These are phyloP conservation scores for Vitis hybrid DNA, from an alignment of 177 flowering plant genomes.

Conservation along the genomic window DNA sequence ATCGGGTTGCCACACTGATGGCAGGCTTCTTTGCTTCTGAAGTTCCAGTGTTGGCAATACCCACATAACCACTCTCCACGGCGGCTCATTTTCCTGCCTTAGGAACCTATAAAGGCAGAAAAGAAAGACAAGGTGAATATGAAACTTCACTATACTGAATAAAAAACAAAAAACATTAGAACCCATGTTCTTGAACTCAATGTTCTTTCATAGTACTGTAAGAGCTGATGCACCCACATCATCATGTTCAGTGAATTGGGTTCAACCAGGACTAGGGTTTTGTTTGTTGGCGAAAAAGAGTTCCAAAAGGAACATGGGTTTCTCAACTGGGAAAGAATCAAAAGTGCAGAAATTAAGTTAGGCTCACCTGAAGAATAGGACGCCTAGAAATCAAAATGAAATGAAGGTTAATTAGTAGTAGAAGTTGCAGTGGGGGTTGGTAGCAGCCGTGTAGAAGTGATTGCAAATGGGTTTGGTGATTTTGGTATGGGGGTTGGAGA, in stretches of 20 bases:
- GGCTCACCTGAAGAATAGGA: neutral
- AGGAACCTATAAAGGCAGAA: neutral
- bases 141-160: neutral
- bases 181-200: no score
- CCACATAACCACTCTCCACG: slow-evolving; percentile 69
- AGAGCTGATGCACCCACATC: no score
- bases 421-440: no score
- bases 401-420: neutral
- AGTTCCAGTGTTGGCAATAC: slow-evolving; percentile 62
- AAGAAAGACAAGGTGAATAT: neutral
- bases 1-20: slow-evolving; percentile 54
- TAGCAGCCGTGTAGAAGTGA: neutral
- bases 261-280: no score
- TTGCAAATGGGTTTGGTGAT: slow-evolving; percentile 24
- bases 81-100: slow-evolving; percentile 38
- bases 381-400: neutral
- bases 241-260: no score
- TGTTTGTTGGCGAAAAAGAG: no score
- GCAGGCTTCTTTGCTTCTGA: slow-evolving; percentile 61
- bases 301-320: no score
- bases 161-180: neutral
- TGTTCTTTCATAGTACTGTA: no score
- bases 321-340: no score
- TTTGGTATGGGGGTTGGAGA: slow-evolving; percentile 11
- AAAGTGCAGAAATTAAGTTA: neutral